A percentile compares a stretch with the other conserved stretches of the same genome.
phyloP scores from a whole-genome alignment of 441 rosid species.

The Melastoma candidum region DNA sequence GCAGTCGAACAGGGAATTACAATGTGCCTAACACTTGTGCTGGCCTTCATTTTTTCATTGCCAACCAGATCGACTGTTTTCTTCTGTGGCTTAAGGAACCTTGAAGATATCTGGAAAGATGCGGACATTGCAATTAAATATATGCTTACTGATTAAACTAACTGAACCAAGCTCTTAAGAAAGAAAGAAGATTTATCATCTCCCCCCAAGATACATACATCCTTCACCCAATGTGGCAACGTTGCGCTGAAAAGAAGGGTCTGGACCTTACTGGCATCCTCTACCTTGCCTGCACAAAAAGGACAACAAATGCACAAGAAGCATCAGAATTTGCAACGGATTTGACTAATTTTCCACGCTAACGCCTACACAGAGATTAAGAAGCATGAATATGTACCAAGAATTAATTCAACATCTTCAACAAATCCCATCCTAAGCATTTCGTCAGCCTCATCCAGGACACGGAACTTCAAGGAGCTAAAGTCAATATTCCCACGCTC shows the following conservation, averaged over 20 bases:
- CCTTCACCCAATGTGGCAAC: constrained; percentile 83
- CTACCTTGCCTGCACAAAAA: constrained; percentile 58
- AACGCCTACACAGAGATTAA: not conserved
- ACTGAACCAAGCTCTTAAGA: not conserved
- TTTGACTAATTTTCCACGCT: not conserved
- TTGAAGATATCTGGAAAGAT: constrained; percentile 44
- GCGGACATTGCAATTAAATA: constrained; percentile 12
- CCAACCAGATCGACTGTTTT: constrained; percentile 96
- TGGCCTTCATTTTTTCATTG: constrained; percentile 94
- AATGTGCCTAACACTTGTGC: constrained; percentile 79
- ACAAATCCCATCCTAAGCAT: constrained; percentile 97
- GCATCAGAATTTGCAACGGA: not conserved
- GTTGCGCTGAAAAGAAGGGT: constrained; percentile 99
- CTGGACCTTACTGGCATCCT: constrained; percentile 76
- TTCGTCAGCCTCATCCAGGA: constrained; percentile 98
- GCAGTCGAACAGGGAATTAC: constrained; percentile 63
- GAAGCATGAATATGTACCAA: constrained; percentile 32
- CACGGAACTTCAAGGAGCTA: constrained; percentile 63
- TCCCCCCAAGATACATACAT: constrained; percentile 34
- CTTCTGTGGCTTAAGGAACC: constrained; percentile 63
- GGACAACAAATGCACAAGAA: not conserved
- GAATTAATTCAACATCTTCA: constrained; percentile 87
- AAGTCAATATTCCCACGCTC: constrained; percentile 65
- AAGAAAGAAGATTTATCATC: not conserved
- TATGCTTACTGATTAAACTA: not conserved